Evolutionary conservation across 306 rosid genomes (phyloP).

Genomic region (Begonia peltatifolia): DNA sequence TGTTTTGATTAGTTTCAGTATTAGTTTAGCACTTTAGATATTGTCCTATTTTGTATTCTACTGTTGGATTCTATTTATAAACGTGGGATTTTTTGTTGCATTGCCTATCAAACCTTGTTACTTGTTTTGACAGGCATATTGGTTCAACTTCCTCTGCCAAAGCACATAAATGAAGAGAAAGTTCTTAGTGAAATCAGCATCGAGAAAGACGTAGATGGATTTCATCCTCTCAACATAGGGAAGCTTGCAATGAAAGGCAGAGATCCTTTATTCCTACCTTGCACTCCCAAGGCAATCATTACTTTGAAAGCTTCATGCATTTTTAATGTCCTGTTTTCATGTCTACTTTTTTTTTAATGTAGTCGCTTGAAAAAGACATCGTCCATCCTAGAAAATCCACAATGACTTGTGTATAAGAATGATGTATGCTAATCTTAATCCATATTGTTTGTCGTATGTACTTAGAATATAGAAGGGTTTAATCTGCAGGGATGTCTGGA

Average conservation of each 20-base stretch:
- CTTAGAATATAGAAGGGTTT: neutral
- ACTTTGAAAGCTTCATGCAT: neutral
- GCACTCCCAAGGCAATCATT: conserved; percentile 31
- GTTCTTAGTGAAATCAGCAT: conserved; percentile 10
- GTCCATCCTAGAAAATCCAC: too few relatives aligned
- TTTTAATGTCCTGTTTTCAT: too few relatives aligned
- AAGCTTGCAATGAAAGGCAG: conserved; percentile 21
- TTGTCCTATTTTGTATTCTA: too few relatives aligned
- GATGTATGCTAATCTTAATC: too few relatives aligned
- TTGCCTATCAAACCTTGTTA: neutral
- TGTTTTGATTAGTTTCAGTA: too few relatives aligned
- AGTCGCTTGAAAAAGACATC: too few relatives aligned
- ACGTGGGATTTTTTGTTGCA: too few relatives aligned
- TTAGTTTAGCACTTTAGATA: too few relatives aligned
- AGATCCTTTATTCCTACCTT: conserved; percentile 15
- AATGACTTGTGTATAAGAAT: too few relatives aligned
- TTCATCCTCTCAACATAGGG: conserved; percentile 22
- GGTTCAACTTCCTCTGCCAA: conserved; percentile 53
- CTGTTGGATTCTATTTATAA: too few relatives aligned
- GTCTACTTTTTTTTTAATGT: too few relatives aligned
- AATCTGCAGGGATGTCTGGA: conserved; percentile 24
- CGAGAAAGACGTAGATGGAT: conserved; percentile 19
- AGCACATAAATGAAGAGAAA: conserved; percentile 19
- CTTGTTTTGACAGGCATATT: conserved; percentile 34
- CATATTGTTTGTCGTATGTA: neutral